Conservation (phyloP, 306 rosid genomes). For the Ceratonia siliqua region DNA sequence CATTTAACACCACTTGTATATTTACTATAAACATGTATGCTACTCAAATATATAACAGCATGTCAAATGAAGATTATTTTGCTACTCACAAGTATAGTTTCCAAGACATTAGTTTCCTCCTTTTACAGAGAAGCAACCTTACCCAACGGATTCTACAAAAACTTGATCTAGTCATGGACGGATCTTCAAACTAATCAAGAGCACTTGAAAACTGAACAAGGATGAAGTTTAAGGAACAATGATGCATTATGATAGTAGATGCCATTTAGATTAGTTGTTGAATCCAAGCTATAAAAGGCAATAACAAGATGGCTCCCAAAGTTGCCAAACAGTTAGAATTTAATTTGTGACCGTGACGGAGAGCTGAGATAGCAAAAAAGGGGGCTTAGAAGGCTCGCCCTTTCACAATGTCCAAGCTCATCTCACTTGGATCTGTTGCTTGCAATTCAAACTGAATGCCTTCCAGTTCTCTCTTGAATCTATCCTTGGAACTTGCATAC, state of each 20-base stretch:
- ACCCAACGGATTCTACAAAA: conserved; percentile 16
- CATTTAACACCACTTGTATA: too few relatives aligned
- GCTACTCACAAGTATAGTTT: background rate
- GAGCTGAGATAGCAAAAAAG: conserved; percentile 22
- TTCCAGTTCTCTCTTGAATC: conserved; percentile 89
- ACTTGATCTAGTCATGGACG: conserved; percentile 31
- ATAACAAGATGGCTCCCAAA: conserved; percentile 36
- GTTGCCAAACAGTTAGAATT: conserved; percentile 27
- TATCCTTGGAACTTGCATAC: conserved; percentile 92
- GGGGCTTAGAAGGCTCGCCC: conserved; percentile 52
- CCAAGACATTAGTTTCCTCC: background rate
- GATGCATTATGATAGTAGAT: conserved; percentile 37
- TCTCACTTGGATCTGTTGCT: conserved; percentile 96
- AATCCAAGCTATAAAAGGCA: conserved; percentile 37
- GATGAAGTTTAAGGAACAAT: conserved; percentile 24
- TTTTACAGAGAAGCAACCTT: conserved; percentile 18
- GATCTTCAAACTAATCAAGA: conserved; percentile 26
- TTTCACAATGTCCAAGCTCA: conserved; percentile 88
- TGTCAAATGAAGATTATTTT: background rate
- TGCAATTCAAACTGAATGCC: conserved; percentile 83
- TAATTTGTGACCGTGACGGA: conserved; percentile 33
- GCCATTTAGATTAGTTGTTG: conserved; percentile 35
- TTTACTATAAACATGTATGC: too few relatives aligned
- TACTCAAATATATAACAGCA: background rate
- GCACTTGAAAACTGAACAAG: conserved; percentile 16